Percentiles rank a stretch among this genome's conserved stretches.
phyloP scores from a whole-genome alignment of 192 early-diverging fungal genomes.

The Kappamyces sp. region DNA sequence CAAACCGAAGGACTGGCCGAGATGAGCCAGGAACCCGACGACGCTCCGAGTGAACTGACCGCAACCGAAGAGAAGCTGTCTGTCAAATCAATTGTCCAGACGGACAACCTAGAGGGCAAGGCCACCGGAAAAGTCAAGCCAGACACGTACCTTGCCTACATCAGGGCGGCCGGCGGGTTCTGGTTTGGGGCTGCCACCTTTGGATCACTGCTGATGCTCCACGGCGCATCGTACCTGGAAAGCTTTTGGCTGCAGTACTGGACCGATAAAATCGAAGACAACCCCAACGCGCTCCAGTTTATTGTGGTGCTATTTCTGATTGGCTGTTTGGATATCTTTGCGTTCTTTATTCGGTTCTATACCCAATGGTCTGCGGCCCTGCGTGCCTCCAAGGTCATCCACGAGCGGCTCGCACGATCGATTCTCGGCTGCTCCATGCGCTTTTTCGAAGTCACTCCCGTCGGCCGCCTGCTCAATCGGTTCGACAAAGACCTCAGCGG shows the following conservation, averaged over 20 bases:
- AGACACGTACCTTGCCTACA: conserved; percentile 8
- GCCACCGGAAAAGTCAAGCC: conserved; percentile 6
- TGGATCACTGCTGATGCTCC: conserved; percentile 1
- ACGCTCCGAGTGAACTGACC: background rate
- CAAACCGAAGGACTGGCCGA: too few relatives aligned
- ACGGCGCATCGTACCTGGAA: background rate
- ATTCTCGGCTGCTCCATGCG: conserved; percentile 32
- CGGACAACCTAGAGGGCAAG: conserved; percentile 2
- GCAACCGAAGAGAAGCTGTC: too few relatives aligned
- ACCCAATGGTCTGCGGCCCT: conserved; percentile 16
- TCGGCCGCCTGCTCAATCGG: conserved; percentile 49
- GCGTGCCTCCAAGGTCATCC: conserved; percentile 27
- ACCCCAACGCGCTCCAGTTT: conserved; percentile 13
- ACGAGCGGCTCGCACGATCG: conserved; percentile 17
- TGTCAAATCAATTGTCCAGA: too few relatives aligned
- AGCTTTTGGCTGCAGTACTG: conserved; percentile 12
- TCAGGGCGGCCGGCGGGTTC: conserved; percentile 8
- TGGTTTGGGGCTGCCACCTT: background rate
- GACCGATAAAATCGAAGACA: conserved; percentile 14
- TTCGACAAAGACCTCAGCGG: conserved; percentile 81
- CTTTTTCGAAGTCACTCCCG: conserved; percentile 64
- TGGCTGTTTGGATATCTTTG: conserved; percentile 27
- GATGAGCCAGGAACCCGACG: background rate
- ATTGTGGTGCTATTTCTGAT: conserved; percentile 26
- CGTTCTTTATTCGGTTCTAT: conserved; percentile 6